A percentile compares a stretch with the other conserved stretches of the same genome.
These are phyloP conservation scores for Homolaphlyctis polyrhiza DNA, from an alignment of 371 early-diverging fungal species.

Conservation along the genomic window DNA sequence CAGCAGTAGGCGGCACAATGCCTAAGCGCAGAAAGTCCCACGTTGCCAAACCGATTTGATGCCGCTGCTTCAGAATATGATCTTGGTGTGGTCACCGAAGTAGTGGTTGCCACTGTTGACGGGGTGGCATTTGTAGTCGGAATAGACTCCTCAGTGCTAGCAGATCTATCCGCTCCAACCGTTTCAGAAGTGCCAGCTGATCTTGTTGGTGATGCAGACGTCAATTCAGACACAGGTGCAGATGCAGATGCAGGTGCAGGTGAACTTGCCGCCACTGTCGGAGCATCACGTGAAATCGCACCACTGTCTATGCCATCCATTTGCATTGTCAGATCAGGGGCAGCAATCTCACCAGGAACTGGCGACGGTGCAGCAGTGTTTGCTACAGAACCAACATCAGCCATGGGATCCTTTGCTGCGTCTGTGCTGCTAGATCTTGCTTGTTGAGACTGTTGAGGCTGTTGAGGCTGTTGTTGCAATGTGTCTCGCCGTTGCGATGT, in stretches of 20 bases:
- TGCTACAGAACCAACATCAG: neutral
- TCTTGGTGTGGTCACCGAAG: neutral
- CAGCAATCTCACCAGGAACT: neutral
- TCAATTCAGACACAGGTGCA: neutral
- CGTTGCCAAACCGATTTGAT: slow-evolving; percentile 3
- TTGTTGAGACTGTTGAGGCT: too few relatives aligned
- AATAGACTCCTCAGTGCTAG: neutral
- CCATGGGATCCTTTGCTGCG: neutral
- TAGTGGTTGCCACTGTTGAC: neutral
- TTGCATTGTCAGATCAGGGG: too few relatives aligned
- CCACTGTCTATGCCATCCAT: too few relatives aligned
- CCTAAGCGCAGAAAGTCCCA: neutral
- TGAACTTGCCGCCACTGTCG: neutral
- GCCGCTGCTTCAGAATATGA: slow-evolving; percentile 4
- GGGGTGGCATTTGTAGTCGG: neutral
- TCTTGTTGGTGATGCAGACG: neutral
- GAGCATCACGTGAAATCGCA: too few relatives aligned
- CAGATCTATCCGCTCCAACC: neutral
- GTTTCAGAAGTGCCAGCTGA: neutral
- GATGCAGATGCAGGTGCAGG: neutral
- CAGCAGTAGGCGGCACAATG: neutral
- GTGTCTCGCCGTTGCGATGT: neutral
- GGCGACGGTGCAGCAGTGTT: neutral
- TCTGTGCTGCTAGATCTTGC: too few relatives aligned
- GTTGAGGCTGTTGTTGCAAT: neutral